Evolutionary conservation across 495 filamentous ascomycete species (phyloP), one percentile per base, ranked within the genome.

Genomic region (Penicillium antarcticum): DNA sequence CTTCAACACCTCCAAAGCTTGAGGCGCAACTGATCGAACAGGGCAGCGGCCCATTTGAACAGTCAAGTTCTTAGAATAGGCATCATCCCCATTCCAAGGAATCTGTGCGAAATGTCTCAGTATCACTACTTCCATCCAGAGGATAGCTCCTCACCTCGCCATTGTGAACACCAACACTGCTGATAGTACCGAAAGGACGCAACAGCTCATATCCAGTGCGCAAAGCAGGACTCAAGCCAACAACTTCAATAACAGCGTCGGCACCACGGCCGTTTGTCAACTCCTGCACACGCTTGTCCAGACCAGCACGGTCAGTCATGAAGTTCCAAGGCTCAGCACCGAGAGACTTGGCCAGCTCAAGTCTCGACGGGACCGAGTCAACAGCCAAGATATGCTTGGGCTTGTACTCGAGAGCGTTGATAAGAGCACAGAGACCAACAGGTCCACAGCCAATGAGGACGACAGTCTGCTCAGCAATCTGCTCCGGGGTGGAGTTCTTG

Each of bases 41-140:
- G 92, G 92, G 66, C 94, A 98, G 45, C 94, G 79, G 29, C 92
- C 94, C 85, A 96, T 96, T 60, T 96, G 89, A n/a, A 97, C 62
- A 44, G 80, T 85, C 52, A 97, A 52, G 61, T 97, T 98, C 75
- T 97, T 97, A 39, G 81, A 80, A 65, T 97, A 97, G 12, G 87
- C 91, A 60, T 96, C 81, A 53, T 76, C 81, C 8, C 89, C 91
- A 40, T 72, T 81, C 82, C 92, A 95, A 12, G 92, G 91, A 55
- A 96, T 91, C 83, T 90, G 48, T 5, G 3, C 32, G 9, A 21
- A 26, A 18, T 9, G n/a, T 4, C 10, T 43, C 16, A 46, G 45
- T 24, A n/a, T 38, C 17, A 50, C 19, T 29, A 39, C 11, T 6
- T 31, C 8, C 13, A 4, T 10, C 31, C 10, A n/a, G 17, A 2